Evolutionary conservation across 352 stramenopile genomes (phyloP).

Genomic region (Thalassiosira exigua): DNA sequence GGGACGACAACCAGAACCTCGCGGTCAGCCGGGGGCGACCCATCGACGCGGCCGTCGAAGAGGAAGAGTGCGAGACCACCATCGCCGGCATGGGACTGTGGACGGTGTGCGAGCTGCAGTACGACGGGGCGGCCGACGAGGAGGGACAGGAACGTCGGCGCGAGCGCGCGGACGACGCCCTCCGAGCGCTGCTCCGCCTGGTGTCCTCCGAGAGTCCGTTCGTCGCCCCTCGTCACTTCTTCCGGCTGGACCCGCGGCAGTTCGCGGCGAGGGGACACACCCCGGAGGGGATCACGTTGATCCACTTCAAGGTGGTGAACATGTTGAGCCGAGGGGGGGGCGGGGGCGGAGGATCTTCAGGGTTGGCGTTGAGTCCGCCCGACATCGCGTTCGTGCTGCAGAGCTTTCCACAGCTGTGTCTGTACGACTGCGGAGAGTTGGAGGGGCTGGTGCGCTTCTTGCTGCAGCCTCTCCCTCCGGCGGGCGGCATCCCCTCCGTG

Average conservation of each 20-base stretch:
- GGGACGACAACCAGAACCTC: not conserved
- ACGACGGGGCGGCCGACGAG: not conserved
- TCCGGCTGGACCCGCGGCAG: constrained; percentile 29
- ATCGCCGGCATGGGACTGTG: constrained; percentile 48
- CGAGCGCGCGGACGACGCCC: constrained; percentile 9
- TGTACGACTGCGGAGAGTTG: constrained; percentile 59
- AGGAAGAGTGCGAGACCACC: constrained; percentile 41
- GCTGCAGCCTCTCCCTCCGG: constrained; percentile 33
- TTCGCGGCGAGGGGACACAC: constrained; percentile 36
- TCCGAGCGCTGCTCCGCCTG: constrained; percentile 25
- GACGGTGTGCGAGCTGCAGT: constrained; percentile 44
- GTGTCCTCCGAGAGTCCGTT: constrained; percentile 8
- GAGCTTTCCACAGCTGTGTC: constrained; percentile 58
- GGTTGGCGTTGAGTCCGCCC: constrained; percentile 26
- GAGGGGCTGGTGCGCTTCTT: constrained; percentile 58
- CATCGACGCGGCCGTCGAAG: constrained; percentile 20
- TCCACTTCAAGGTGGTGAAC: constrained; percentile 27
- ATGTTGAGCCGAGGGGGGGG: constrained; percentile 11
- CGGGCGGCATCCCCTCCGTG: constrained; percentile 3
- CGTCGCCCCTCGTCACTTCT: constrained; percentile 47
- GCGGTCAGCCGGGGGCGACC: not conserved
- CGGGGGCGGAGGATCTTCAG: not conserved
- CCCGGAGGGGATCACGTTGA: constrained; percentile 28
- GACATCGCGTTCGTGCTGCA: constrained; percentile 43
- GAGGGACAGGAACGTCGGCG: not conserved